Conservation (phyloP, 495 filamentous ascomycete genomes). For the Eremomyces bilateralis region DNA sequence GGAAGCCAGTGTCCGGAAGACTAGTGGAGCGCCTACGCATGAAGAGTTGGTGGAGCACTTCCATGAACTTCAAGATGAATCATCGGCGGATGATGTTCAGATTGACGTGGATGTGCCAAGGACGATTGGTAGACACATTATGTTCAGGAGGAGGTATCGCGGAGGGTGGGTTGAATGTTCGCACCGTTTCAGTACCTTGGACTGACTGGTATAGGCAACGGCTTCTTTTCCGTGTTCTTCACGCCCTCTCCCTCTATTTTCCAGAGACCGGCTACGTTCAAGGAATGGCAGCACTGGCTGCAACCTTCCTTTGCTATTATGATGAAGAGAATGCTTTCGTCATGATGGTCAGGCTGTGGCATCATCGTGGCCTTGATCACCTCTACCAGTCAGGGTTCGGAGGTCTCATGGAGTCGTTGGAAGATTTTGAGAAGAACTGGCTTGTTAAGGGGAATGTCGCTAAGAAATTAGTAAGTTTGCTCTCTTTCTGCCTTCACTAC, state of each 20-base stretch:
- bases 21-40: slow-evolving; percentile 36
- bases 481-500: no score
- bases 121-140: slow-evolving; percentile 89
- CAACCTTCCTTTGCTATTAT: slow-evolving; percentile 87
- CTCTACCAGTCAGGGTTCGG: slow-evolving; percentile 71
- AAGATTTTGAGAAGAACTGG: slow-evolving; percentile 79
- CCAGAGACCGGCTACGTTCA: slow-evolving; percentile 91
- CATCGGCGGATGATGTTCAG: slow-evolving; percentile 80
- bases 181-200: neutral
- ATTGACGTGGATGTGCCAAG: slow-evolving; percentile 95
- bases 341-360: slow-evolving; percentile 86
- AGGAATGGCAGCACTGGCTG: slow-evolving; percentile 87
- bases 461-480: slow-evolving; percentile 58
- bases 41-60: slow-evolving; percentile 41
- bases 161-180: slow-evolving; percentile 15
- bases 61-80: slow-evolving; percentile 43
- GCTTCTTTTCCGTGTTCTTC: slow-evolving; percentile 78
- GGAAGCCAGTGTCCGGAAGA: slow-evolving; percentile 50
- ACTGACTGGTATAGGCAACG: slow-evolving; percentile 47
- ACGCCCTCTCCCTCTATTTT: slow-evolving; percentile 77
- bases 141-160: slow-evolving; percentile 86
- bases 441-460: slow-evolving; percentile 53
- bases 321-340: slow-evolving; percentile 89
- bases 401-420: slow-evolving; percentile 69
- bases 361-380: slow-evolving; percentile 61